Percentiles rank a stretch among this genome's conserved stretches.
Evolutionary conservation across 306 rosid species (phyloP).

Genomic region (Trichosanthes cucumerina): DNA sequence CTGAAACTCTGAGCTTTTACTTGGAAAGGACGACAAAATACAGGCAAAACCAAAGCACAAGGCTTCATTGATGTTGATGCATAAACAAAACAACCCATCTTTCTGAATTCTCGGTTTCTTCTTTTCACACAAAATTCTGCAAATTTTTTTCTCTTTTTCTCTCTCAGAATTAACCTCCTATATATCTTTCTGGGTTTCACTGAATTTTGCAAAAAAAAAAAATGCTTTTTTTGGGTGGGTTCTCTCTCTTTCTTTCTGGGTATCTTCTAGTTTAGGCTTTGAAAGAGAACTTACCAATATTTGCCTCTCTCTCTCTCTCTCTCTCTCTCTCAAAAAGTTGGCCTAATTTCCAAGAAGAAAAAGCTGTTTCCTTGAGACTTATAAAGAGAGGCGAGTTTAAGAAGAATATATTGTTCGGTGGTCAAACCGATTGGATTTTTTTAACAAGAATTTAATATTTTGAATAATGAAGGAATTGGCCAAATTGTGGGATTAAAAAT

Average conservation of each 20-base stretch:
- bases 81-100: neutral
- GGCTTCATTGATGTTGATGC: neutral
- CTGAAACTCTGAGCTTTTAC: constrained; percentile 1
- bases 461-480: neutral
- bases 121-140: neutral
- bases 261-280: neutral
- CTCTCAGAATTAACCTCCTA: too few relatives aligned
- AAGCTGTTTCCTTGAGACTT: neutral
- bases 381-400: neutral
- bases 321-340: neutral
- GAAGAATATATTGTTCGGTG: neutral
- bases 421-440: neutral
- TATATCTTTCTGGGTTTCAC: neutral
- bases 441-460: neutral
- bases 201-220: neutral
- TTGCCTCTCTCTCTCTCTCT: neutral
- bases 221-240: neutral
- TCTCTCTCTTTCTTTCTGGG: neutral
- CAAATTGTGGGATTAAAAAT: neutral
- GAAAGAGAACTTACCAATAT: neutral
- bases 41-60: too few relatives aligned
- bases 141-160: neutral
- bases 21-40: neutral
- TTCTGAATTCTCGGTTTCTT: neutral
- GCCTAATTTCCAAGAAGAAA: neutral